A percentile compares a stretch with the other conserved stretches of the same genome.
Conservation (phyloP, 495 filamentous ascomycete species). For the Hypoxylon fragiforme region DNA sequence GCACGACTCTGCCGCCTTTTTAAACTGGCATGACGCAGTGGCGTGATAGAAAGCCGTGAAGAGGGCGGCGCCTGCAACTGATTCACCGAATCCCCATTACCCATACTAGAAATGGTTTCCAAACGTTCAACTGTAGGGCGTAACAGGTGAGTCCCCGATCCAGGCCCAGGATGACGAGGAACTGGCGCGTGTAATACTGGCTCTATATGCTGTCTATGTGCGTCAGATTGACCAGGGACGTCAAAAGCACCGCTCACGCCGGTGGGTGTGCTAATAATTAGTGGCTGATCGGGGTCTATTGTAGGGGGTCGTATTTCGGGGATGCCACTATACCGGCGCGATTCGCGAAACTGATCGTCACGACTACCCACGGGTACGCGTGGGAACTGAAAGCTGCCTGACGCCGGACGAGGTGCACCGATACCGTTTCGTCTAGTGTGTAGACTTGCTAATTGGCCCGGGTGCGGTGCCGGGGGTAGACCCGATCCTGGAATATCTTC, state of each 20-base stretch:
- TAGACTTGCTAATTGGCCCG: constrained; percentile 36
- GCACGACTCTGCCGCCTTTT: constrained; percentile 54
- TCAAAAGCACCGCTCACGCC: constrained; percentile 51
- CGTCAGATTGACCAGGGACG: constrained; percentile 33
- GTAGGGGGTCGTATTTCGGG: constrained; percentile 33
- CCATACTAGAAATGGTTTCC: constrained; percentile 53
- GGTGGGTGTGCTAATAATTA: constrained; percentile 53
- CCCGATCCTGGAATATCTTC: constrained; percentile 36
- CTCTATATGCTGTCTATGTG: constrained; percentile 33
- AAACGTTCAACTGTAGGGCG: constrained; percentile 52
- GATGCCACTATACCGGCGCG: constrained; percentile 25
- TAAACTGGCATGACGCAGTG: constrained; percentile 40
- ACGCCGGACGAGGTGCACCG: constrained; percentile 34
- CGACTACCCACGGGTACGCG: constrained; percentile 36
- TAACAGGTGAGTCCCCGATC: constrained; percentile 41
- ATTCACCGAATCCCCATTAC: constrained; percentile 17
- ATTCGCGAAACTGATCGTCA: constrained; percentile 6
- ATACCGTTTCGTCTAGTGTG: constrained; percentile 25
- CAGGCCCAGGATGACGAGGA: constrained; percentile 46
- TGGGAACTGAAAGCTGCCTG: constrained; percentile 40
- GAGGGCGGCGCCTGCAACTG: constrained; percentile 25
- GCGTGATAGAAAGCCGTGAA: constrained; percentile 32
- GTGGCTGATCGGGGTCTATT: constrained; percentile 43
- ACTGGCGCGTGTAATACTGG: constrained; percentile 47
- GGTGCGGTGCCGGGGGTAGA: constrained; percentile 37